Evolutionary conservation across 1,284 basidiomycete species (phyloP).

Genomic region (Leccinum pachyderme): DNA sequence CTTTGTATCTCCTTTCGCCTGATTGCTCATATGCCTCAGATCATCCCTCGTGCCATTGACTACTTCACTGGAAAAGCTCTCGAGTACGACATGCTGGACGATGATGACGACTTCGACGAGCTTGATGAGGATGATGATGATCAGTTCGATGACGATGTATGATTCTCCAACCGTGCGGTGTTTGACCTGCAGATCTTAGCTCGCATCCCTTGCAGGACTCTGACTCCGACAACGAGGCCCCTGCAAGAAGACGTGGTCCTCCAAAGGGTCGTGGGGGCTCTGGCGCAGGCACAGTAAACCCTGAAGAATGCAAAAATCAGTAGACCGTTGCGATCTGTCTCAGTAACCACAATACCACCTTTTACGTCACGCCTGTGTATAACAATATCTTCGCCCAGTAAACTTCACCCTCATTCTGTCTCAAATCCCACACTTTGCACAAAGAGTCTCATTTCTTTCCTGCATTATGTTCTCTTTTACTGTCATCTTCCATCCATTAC

Average conservation of each 20-base stretch:
- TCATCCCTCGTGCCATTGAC: conserved; percentile 93
- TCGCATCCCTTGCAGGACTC: conserved; percentile 22
- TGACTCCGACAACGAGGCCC: conserved; percentile 61
- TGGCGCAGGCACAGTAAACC: conserved; percentile 48
- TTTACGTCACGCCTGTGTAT: conserved; percentile 12
- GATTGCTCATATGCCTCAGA: conserved; percentile 42
- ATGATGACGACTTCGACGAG: conserved; percentile 67
- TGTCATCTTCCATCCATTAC: neutral
- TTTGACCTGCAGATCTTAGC: conserved; percentile 24
- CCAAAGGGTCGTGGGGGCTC: conserved; percentile 51
- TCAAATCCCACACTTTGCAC: conserved; percentile 4
- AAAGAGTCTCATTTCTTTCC: neutral
- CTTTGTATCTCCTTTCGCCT: neutral
- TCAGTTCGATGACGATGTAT: conserved; percentile 53
- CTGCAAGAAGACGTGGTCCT: conserved; percentile 54
- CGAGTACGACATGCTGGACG: conserved; percentile 79
- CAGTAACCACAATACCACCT: conserved; percentile 24
- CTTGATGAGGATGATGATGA: conserved; percentile 63
- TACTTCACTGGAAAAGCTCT: conserved; percentile 97
- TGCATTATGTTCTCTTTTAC: neutral
- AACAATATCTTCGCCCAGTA: conserved; percentile 11
- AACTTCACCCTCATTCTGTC: conserved; percentile 13
- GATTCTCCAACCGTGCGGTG: conserved; percentile 25
- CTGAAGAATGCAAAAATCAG: conserved; percentile 87
- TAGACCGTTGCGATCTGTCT: conserved; percentile 36